phyloP scores from a whole-genome alignment of 495 filamentous ascomycete species.

The Bryoglossum gracile region DNA sequence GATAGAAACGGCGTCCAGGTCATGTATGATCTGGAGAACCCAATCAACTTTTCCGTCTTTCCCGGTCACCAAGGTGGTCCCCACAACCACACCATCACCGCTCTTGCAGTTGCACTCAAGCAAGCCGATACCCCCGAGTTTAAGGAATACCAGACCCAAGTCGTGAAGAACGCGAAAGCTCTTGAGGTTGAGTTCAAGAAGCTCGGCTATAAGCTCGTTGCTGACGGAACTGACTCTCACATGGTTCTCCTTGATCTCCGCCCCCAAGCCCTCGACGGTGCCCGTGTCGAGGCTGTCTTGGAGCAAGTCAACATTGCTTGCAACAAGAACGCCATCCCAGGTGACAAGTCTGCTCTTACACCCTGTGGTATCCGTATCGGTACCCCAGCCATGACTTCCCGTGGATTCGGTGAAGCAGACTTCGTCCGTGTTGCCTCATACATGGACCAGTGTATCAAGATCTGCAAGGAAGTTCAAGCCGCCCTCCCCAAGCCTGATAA shows the following conservation, averaged over 20 bases:
- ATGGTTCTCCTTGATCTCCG: slow-evolving; percentile 95
- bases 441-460: slow-evolving; percentile 75
- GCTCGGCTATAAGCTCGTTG: slow-evolving; percentile 86
- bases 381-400: slow-evolving; percentile 92
- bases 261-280: slow-evolving; percentile 73
- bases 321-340: slow-evolving; percentile 99
- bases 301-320: slow-evolving; percentile 98
- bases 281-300: slow-evolving; percentile 91
- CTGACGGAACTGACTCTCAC: slow-evolving; percentile 95
- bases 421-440: slow-evolving; percentile 86
- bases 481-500: slow-evolving; percentile 91
- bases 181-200: slow-evolving; percentile 74
- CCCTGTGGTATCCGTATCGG: slow-evolving; percentile 93
- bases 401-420: slow-evolving; percentile 88
- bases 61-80: slow-evolving; percentile 98
- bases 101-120: slow-evolving; percentile 91
- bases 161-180: slow-evolving; percentile 87
- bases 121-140: slow-evolving; percentile 91
- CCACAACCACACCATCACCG: slow-evolving; percentile 99
- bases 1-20: slow-evolving; percentile 90
- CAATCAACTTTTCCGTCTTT: slow-evolving; percentile 99
- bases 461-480: slow-evolving; percentile 77
- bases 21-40: slow-evolving; percentile 86
- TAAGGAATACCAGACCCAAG: slow-evolving; percentile 91
- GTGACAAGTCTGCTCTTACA: slow-evolving; percentile 94